Conservation (phyloP, 164 flowering plant genomes). For the Amborella trichopoda region DNA sequence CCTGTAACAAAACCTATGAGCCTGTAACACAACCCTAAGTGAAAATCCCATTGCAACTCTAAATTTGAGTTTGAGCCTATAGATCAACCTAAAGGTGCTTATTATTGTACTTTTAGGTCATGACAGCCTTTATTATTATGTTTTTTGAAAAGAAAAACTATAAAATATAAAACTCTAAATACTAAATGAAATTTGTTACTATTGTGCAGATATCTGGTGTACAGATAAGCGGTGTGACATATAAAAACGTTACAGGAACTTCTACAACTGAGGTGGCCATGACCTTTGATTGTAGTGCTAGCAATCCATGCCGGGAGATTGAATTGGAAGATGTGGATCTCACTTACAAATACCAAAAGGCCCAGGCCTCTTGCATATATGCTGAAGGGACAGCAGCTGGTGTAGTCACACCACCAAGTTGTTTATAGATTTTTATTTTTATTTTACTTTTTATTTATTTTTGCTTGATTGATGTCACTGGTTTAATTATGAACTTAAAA, state of each 20-base stretch:
- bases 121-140: not conserved
- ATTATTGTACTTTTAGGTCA: too few species aligned
- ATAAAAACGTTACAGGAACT: conserved; percentile 15
- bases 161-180: not conserved
- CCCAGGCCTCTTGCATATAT: conserved; percentile 10
- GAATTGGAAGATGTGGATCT: conserved; percentile 15
- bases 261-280: conserved; percentile 18
- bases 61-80: too few species aligned
- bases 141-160: not conserved
- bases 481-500: too few species aligned
- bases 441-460: too few species aligned
- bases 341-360: conserved; percentile 5
- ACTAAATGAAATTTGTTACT: not conserved
- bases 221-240: conserved; percentile 14
- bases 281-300: conserved; percentile 15
- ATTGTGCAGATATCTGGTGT: conserved; percentile 14
- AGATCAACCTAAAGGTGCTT: too few species aligned
- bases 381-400: conserved; percentile 13
- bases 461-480: too few species aligned
- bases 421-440: conserved; percentile 4
- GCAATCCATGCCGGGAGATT: conserved; percentile 18
- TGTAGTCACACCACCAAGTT: conserved; percentile 9
- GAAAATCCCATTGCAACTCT: too few species aligned
- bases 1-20: too few species aligned
- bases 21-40: too few species aligned